Percentiles rank a stretch among this genome's conserved stretches.
phyloP scores from a whole-genome alignment of 2,329 filamentous ascomycete genomes.

The Phyllosticta ampelicida region DNA sequence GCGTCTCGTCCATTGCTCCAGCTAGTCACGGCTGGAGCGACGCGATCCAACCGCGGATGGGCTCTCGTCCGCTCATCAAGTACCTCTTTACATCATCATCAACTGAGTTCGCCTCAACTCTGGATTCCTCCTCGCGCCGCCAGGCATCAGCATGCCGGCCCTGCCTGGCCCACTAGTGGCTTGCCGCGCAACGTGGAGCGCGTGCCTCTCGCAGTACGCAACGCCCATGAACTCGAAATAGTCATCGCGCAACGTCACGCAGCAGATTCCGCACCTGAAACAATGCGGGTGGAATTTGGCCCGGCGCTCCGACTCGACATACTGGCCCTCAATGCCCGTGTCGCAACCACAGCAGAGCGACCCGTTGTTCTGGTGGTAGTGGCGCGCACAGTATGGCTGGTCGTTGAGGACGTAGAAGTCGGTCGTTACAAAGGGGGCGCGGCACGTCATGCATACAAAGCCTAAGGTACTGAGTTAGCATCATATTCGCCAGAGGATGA shows the following conservation, averaged over 20 bases:
- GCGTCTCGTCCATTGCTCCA: not conserved
- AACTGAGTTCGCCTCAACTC: constrained; percentile 40
- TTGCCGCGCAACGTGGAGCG: constrained; percentile 45
- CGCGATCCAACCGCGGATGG: not conserved
- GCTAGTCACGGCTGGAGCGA: not conserved
- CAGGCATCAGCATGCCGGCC: constrained; percentile 25
- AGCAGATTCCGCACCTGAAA: constrained; percentile 74
- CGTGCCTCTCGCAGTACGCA: constrained; percentile 81
- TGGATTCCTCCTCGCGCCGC: constrained; percentile 28
- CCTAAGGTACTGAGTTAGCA: constrained; percentile 13
- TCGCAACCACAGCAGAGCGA: constrained; percentile 74
- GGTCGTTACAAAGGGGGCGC: constrained; percentile 67
- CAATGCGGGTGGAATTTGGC: constrained; percentile 81
- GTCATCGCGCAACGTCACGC: constrained; percentile 61
- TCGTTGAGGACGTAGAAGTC: constrained; percentile 90
- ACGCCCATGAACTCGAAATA: constrained; percentile 81
- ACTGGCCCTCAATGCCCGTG: constrained; percentile 84
- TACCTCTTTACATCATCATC: constrained; percentile 36
- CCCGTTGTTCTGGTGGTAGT: constrained; percentile 86
- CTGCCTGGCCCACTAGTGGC: constrained; percentile 18
- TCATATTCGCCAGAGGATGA: not conserved
- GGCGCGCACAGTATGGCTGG: constrained; percentile 77
- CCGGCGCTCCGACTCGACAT: constrained; percentile 67
- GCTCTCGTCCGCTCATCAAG: not conserved
- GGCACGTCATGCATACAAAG: constrained; percentile 83